These are phyloP conservation scores for Tricholoma bakamatsutake DNA, from an alignment of 768 basidiomycete species.

Conservation along the genomic window DNA sequence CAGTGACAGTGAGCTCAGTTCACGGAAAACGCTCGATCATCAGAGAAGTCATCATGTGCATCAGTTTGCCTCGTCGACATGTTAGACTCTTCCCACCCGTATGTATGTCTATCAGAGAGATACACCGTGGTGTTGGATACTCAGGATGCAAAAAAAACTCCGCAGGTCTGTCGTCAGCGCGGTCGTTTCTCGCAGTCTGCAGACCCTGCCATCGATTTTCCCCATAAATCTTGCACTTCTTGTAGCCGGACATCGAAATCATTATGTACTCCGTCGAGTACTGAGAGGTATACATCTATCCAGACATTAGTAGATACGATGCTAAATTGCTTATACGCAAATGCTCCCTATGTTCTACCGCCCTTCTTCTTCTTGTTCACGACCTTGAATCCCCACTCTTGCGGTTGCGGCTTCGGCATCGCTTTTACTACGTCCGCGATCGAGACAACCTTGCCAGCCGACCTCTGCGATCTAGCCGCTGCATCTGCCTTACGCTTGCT, in stretches of 20 bases:
- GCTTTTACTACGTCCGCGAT: conserved; percentile 91
- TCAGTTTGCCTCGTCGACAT: too few relatives aligned
- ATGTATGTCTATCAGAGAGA: too few relatives aligned
- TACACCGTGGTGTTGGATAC: too few relatives aligned
- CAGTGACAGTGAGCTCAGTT: too few relatives aligned
- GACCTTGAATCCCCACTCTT: conserved; percentile 89
- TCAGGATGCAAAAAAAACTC: too few relatives aligned
- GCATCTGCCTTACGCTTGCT: conserved; percentile 83
- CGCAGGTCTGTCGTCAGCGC: too few relatives aligned
- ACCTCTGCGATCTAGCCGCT: conserved; percentile 41
- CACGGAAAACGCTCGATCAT: too few relatives aligned
- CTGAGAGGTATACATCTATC: conserved; percentile 3
- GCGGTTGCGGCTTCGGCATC: conserved; percentile 67
- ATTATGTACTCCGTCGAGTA: neutral
- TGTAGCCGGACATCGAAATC: neutral
- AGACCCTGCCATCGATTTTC: too few relatives aligned
- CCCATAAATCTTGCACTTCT: too few relatives aligned
- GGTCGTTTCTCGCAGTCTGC: too few relatives aligned
- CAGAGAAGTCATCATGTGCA: too few relatives aligned
- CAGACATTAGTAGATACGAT: conserved; percentile 4
- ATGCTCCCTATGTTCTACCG: conserved; percentile 38
- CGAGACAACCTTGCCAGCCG: conserved; percentile 52
- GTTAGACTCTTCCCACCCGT: too few relatives aligned
- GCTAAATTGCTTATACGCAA: neutral
- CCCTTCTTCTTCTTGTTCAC: conserved; percentile 96